These are phyloP conservation scores for Podospora conica DNA, from an alignment of 495 filamentous ascomycete genomes.

Conservation along the genomic window DNA sequence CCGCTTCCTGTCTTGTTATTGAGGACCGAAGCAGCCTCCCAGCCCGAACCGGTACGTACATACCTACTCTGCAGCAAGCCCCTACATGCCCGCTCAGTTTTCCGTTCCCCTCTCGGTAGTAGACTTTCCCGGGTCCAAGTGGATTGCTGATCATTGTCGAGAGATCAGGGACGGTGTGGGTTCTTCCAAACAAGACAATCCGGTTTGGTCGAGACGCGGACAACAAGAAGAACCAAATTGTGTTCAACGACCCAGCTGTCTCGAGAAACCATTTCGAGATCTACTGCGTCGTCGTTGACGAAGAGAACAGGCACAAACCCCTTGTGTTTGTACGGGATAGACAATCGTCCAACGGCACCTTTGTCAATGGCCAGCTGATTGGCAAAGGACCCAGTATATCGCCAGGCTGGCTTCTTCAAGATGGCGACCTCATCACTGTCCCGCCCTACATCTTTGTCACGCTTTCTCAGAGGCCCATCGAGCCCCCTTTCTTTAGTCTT, in stretches of 20 bases:
- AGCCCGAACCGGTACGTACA: conserved; percentile 8
- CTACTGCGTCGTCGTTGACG: conserved; percentile 50
- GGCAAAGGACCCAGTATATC: conserved; percentile 26
- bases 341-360: conserved; percentile 50
- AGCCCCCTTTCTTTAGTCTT: not conserved
- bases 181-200: conserved; percentile 27
- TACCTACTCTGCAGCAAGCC: not conserved
- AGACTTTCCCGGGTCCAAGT: not conserved
- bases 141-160: not conserved
- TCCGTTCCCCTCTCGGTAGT: not conserved
- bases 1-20: conserved; percentile 11
- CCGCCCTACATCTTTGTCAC: conserved; percentile 29
- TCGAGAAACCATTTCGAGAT: conserved; percentile 58
- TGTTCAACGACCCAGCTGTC: conserved; percentile 37
- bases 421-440: conserved; percentile 50
- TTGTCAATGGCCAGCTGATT: conserved; percentile 45
- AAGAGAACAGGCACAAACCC: conserved; percentile 34
- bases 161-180: conserved; percentile 14
- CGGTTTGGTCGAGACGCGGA: conserved; percentile 31
- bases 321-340: conserved; percentile 58
- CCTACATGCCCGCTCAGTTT: not conserved
- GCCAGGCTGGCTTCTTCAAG: conserved; percentile 44
- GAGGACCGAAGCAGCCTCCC: conserved; percentile 14
- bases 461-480: conserved; percentile 19
- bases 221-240: conserved; percentile 32